Conservation (phyloP, 805 yeast species). For the Wickerhamomyces silvicola region DNA sequence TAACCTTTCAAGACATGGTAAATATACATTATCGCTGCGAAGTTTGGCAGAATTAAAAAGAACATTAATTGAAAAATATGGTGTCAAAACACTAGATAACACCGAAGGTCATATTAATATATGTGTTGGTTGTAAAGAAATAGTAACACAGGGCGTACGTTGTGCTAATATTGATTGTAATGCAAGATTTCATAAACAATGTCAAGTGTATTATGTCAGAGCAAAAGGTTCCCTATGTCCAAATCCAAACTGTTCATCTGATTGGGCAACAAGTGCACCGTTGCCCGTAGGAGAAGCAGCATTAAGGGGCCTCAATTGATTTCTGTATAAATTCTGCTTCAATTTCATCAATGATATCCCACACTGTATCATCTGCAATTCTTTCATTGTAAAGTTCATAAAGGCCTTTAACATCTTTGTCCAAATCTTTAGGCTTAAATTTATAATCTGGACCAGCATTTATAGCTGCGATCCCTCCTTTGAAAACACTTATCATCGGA, state of each 20-base stretch:
- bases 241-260: conserved; percentile 18
- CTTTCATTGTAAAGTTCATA: conserved; percentile 57
- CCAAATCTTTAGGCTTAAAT: conserved; percentile 32
- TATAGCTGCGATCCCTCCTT: conserved; percentile 68
- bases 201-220: conserved; percentile 35
- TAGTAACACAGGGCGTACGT: conserved; percentile 46
- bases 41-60: conserved; percentile 41
- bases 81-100: conserved; percentile 20
- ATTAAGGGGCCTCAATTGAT: conserved; percentile 4
- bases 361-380: conserved; percentile 73
- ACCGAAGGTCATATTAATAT: conserved; percentile 30
- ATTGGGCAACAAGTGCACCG: conserved; percentile 13
- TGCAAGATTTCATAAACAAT: conserved; percentile 41
- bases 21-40: conserved; percentile 32
- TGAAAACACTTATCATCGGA: conserved; percentile 81
- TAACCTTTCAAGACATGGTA: conserved; percentile 26
- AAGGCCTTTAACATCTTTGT: conserved; percentile 39
- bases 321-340: conserved; percentile 50
- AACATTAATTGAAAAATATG: conserved; percentile 38
- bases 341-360: conserved; percentile 82
- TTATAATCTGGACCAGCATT: conserved; percentile 64
- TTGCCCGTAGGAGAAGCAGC: conserved; percentile 11
- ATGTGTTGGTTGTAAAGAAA: conserved; percentile 46
- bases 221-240: conserved; percentile 31
- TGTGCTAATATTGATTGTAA: conserved; percentile 31